phyloP scores from a whole-genome alignment of 2,329 filamentous ascomycete species.

The Kalmusia sp. region DNA sequence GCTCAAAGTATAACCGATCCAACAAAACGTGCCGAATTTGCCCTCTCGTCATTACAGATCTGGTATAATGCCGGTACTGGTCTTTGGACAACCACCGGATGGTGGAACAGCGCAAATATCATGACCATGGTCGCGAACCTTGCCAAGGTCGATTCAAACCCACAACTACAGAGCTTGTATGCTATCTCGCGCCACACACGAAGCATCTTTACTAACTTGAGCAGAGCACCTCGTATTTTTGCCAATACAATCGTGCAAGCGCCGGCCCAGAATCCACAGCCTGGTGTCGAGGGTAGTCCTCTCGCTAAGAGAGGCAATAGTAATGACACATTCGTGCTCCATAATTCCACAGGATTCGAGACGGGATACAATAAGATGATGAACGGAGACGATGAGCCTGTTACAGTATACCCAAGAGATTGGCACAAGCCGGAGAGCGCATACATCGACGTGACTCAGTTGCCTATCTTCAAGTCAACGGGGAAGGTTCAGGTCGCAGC shows the following conservation, averaged over 20 bases:
- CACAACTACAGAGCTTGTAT: constrained; percentile 40
- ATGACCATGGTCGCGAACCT: constrained; percentile 68
- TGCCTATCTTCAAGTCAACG: constrained; percentile 11
- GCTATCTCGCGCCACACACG: not conserved
- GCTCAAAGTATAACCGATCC: constrained; percentile 33
- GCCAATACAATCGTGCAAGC: constrained; percentile 51
- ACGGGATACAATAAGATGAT: constrained; percentile 32
- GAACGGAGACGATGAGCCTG: constrained; percentile 21
- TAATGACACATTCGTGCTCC: constrained; percentile 16
- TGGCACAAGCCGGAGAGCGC: constrained; percentile 23
- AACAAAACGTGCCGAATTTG: constrained; percentile 35
- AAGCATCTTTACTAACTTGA: not conserved
- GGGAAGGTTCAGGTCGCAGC: constrained; percentile 17
- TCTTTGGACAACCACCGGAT: constrained; percentile 69
- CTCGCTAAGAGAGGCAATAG: constrained; percentile 11
- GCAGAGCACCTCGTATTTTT: constrained; percentile 49
- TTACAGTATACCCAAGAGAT: constrained; percentile 24
- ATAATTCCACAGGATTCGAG: constrained; percentile 12
- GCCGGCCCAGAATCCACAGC: constrained; percentile 39
- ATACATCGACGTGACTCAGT: constrained; percentile 18
- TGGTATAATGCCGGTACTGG: constrained; percentile 69
- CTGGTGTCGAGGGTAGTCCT: constrained; percentile 26
- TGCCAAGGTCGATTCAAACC: constrained; percentile 38
- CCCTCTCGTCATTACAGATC: constrained; percentile 58
- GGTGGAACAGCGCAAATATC: constrained; percentile 77